Evolutionary conservation across 495 filamentous ascomycete species (phyloP).

Genomic region (Poronia punctata): DNA sequence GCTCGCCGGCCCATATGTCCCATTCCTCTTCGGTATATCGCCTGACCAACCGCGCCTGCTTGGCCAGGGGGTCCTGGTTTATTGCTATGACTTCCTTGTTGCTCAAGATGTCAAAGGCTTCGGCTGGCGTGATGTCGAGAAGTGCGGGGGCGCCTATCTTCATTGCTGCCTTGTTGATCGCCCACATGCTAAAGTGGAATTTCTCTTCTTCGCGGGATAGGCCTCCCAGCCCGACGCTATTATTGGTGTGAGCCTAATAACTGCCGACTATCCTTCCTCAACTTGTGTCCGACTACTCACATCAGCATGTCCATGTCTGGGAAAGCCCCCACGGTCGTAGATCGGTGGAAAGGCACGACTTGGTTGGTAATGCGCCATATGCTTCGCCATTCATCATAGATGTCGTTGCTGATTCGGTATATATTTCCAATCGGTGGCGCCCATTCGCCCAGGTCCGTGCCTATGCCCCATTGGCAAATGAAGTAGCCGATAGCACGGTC

Average conservation of each 20-base stretch:
- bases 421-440: slow-evolving; percentile 40
- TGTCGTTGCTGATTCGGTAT: slow-evolving; percentile 52
- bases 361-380: slow-evolving; percentile 46
- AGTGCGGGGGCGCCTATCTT: slow-evolving; percentile 43
- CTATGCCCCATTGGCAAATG: slow-evolving; percentile 49
- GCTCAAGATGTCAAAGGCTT: slow-evolving; percentile 33
- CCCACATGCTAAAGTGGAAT: slow-evolving; percentile 53
- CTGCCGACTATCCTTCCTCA: no score
- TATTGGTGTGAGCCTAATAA: slow-evolving; percentile 23
- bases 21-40: slow-evolving; percentile 33
- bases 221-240: slow-evolving; percentile 25
- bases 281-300: slow-evolving; percentile 19
- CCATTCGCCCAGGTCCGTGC: slow-evolving; percentile 42
- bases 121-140: slow-evolving; percentile 28
- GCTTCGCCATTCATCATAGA: slow-evolving; percentile 43
- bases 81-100: slow-evolving; percentile 47
- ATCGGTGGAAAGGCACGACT: slow-evolving; percentile 34
- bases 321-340: slow-evolving; percentile 37
- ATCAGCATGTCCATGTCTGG: slow-evolving; percentile 53
- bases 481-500: slow-evolving; percentile 38
- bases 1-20: slow-evolving; percentile 44
- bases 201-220: slow-evolving; percentile 34
- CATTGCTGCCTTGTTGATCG: slow-evolving; percentile 49
- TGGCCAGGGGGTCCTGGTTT: slow-evolving; percentile 48
- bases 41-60: slow-evolving; percentile 30